Percentiles rank a stretch among this genome's conserved stretches.
Conservation (phyloP, 257 asterid genomes). For the Euphrasia confusa region DNA sequence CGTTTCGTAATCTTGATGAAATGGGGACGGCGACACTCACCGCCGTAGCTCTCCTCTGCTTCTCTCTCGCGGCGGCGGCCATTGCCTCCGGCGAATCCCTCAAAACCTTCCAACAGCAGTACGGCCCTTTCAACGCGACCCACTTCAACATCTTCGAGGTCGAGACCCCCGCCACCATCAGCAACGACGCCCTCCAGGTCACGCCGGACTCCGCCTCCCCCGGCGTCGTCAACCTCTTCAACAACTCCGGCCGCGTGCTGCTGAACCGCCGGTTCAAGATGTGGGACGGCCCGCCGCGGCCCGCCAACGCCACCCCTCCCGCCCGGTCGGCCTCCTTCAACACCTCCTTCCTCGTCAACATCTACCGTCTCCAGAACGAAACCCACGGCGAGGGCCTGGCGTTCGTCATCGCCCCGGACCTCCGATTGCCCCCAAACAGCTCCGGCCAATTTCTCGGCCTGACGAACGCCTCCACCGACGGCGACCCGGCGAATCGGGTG, state of each 20-base stretch:
- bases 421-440: constrained; percentile 41
- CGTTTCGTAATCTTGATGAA: neutral
- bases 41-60: neutral
- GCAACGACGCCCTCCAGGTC: constrained; percentile 55
- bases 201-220: constrained; percentile 47
- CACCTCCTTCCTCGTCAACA: constrained; percentile 64
- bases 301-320: neutral
- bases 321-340: constrained; percentile 51
- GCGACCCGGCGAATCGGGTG: constrained; percentile 36
- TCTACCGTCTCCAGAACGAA: constrained; percentile 14
- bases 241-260: constrained; percentile 52
- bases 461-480: constrained; percentile 57
- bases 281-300: constrained; percentile 37
- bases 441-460: constrained; percentile 72
- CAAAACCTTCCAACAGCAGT: neutral
- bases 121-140: constrained; percentile 30
- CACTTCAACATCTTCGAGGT: constrained; percentile 1
- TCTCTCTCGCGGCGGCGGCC: neutral
- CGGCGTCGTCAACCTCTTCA: constrained; percentile 19
- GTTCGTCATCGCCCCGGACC: constrained; percentile 53
- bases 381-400: constrained; percentile 70
- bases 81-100: constrained; percentile 29
- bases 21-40: neutral
- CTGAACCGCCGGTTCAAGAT: constrained; percentile 39
- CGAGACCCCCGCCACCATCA: constrained; percentile 31